A percentile compares a stretch with the other conserved stretches of the same genome.
Conservation (phyloP, 2,329 filamentous ascomycete genomes). For the Aspergillus costaricaensis region DNA sequence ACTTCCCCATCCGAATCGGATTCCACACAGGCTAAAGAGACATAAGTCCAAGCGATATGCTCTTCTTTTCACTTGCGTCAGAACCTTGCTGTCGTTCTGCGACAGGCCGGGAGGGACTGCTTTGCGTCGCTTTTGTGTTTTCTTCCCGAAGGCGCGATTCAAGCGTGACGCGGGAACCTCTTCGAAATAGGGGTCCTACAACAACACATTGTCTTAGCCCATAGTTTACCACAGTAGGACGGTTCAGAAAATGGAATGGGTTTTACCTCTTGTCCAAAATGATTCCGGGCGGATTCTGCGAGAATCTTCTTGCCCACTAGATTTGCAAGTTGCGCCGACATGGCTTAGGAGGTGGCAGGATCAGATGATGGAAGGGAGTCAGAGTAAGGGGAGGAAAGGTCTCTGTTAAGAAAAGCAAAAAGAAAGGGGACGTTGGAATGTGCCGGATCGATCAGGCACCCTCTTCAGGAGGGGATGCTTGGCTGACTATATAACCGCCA, state of each 20-base stretch:
- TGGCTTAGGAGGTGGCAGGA: constrained; percentile 11
- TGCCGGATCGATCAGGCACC: neutral
- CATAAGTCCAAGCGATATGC: constrained; percentile 85
- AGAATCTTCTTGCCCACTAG: constrained; percentile 38
- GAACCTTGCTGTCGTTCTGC: constrained; percentile 74
- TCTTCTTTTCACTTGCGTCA: constrained; percentile 81
- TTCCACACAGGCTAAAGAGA: constrained; percentile 77
- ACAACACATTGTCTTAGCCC: constrained; percentile 7
- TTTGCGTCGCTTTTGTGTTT: constrained; percentile 81
- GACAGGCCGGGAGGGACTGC: constrained; percentile 81
- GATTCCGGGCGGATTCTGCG: constrained; percentile 43
- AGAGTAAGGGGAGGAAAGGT: neutral
- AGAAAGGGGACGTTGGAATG: constrained; percentile 3
- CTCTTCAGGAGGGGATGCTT: neutral
- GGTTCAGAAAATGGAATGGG: constrained; percentile 2
- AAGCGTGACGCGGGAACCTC: constrained; percentile 72
- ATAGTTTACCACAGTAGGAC: neutral
- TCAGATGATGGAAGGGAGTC: neutral
- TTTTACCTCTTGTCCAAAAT: constrained; percentile 45
- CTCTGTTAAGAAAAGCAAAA: neutral
- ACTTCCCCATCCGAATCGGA: constrained; percentile 86
- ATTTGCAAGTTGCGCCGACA: constrained; percentile 31
- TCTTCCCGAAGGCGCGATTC: constrained; percentile 65
- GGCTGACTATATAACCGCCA: constrained; percentile 1
- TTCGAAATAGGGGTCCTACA: constrained; percentile 87